phyloP scores from a whole-genome alignment of 2,329 filamentous ascomycete species.

The Cercospora sp. region DNA sequence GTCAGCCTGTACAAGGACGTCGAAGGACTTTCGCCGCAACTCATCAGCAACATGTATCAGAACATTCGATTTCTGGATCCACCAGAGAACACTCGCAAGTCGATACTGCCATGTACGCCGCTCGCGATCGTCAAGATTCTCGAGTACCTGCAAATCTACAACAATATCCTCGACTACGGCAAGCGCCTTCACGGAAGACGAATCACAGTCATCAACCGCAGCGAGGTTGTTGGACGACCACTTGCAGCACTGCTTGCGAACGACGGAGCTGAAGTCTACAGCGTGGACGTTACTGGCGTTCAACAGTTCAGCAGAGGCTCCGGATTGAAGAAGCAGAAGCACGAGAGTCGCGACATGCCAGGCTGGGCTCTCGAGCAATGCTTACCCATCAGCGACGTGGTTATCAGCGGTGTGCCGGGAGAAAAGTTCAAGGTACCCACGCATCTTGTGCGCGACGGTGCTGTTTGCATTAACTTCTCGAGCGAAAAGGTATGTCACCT shows the following conservation, averaged over 20 bases:
- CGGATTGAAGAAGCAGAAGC: conserved; percentile 79
- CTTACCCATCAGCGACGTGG: conserved; percentile 84
- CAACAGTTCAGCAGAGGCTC: conserved; percentile 89
- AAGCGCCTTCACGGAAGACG: conserved; percentile 92
- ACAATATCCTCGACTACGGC: conserved; percentile 86
- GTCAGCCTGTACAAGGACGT: conserved; percentile 90
- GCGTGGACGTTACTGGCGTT: conserved; percentile 86
- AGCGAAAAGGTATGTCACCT: conserved; percentile 66
- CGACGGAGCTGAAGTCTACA: conserved; percentile 93
- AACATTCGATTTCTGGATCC: conserved; percentile 92
- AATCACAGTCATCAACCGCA: conserved; percentile 94
- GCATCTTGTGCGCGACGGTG: conserved; percentile 79
- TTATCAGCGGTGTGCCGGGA: conserved; percentile 88
- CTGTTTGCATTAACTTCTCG: conserved; percentile 98
- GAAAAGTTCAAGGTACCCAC: conserved; percentile 88
- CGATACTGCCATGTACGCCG: conserved; percentile 90
- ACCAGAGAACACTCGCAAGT: conserved; percentile 76
- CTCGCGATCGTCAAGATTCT: conserved; percentile 96
- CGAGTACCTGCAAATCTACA: conserved; percentile 94
- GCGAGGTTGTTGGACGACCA: conserved; percentile 91
- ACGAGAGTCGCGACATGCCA: conserved; percentile 82
- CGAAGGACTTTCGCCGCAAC: conserved; percentile 87
- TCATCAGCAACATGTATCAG: conserved; percentile 99
- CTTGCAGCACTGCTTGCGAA: conserved; percentile 92
- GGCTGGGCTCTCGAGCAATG: conserved; percentile 78